Evolutionary conservation across 768 basidiomycete species (phyloP).

Genomic region (Clitopilus passeckerianus): DNA sequence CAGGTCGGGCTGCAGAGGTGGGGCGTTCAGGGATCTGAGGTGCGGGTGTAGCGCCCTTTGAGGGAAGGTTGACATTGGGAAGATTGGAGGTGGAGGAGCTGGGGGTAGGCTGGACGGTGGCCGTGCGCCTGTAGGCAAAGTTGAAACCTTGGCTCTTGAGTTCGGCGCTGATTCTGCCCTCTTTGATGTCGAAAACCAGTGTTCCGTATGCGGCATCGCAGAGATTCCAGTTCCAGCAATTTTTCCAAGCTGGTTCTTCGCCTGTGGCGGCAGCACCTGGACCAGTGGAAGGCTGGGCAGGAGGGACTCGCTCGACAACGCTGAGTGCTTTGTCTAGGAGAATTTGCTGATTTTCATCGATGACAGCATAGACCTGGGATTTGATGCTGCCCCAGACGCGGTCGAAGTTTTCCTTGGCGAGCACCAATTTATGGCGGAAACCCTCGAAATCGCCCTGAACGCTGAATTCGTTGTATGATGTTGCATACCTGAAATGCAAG

Average conservation of each 20-base stretch:
- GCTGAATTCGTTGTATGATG: conserved; percentile 95
- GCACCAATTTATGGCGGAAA: conserved; percentile 73
- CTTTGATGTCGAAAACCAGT: conserved; percentile 83
- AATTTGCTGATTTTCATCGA: conserved; percentile 86
- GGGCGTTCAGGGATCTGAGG: conserved; percentile 18
- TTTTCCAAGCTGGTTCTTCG: conserved; percentile 97
- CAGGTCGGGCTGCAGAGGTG: conserved; percentile 25
- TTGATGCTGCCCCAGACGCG: conserved; percentile 96
- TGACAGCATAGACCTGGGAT: conserved; percentile 82
- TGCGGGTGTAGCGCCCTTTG: conserved; percentile 31
- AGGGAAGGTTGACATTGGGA: conserved; percentile 30
- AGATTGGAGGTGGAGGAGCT: conserved; percentile 50
- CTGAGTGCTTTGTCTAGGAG: conserved; percentile 86
- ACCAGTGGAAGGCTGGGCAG: conserved; percentile 36
- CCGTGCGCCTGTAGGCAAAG: conserved; percentile 85
- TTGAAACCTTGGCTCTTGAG: conserved; percentile 96
- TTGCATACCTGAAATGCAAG: conserved; percentile 96
- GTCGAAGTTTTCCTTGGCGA: conserved; percentile 79
- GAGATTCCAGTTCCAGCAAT: conserved; percentile 99
- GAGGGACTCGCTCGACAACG: conserved; percentile 79
- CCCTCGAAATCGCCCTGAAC: conserved; percentile 87
- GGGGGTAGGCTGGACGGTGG: conserved; percentile 55
- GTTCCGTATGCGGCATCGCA: conserved; percentile 94
- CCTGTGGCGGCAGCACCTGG: conserved; percentile 47
- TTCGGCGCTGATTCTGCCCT: conserved; percentile 89